Percentiles rank a stretch among this genome's conserved stretches.
Conservation (phyloP, 2,329 filamentous ascomycete genomes). For the Xylariaceae sp. region DNA sequence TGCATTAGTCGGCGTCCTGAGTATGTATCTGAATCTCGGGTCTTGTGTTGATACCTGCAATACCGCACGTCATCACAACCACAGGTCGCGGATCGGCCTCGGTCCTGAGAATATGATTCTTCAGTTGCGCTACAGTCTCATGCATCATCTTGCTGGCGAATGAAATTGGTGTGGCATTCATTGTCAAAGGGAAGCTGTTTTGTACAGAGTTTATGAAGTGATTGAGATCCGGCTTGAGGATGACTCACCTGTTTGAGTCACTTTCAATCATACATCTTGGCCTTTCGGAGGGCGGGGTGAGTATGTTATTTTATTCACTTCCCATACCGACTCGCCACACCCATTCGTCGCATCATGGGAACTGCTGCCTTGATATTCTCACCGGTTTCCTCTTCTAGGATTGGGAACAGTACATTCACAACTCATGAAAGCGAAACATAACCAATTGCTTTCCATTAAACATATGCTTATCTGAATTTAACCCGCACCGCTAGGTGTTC, state of each 20-base stretch:
- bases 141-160: slow-evolving; percentile 34
- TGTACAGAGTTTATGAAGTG: background rate
- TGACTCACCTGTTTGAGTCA: slow-evolving; percentile 10
- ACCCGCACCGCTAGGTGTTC: too few relatives aligned
- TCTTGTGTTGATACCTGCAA: slow-evolving; percentile 24
- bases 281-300: background rate
- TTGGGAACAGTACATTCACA: background rate
- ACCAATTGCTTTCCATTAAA: too few relatives aligned
- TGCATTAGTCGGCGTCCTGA: too few relatives aligned
- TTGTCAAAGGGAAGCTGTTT: background rate
- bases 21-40: background rate
- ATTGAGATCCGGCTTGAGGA: background rate
- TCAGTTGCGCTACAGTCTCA: slow-evolving; percentile 14
- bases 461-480: too few relatives aligned
- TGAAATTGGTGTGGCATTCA: background rate
- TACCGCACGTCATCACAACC: slow-evolving; percentile 33
- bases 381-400: background rate
- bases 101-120: slow-evolving; percentile 11
- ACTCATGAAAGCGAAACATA: too few relatives aligned
- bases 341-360: too few relatives aligned
- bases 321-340: background rate
- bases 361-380: background rate
- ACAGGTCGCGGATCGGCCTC: slow-evolving; percentile 24
- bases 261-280: background rate
- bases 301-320: background rate